phyloP scores from a whole-genome alignment of 352 stramenopile species.

The Pythium brachiatum region DNA sequence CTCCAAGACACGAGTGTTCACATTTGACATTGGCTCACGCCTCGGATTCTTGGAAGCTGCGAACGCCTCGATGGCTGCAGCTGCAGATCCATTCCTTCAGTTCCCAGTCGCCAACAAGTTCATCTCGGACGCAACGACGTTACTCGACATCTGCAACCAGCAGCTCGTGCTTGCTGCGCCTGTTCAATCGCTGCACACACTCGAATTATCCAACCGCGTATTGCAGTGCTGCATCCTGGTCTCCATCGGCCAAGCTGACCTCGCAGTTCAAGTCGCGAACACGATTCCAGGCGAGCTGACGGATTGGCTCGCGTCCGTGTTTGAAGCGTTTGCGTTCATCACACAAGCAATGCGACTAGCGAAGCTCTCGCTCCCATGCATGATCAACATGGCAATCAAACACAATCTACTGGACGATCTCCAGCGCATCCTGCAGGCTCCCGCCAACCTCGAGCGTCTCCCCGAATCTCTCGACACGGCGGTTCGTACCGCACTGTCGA shows the following conservation, averaged over 20 bases:
- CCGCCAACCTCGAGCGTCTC: constrained; percentile 18
- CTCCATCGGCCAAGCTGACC: constrained; percentile 42
- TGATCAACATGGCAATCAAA: constrained; percentile 73
- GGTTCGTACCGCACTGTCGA: constrained; percentile 34
- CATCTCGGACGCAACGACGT: constrained; percentile 35
- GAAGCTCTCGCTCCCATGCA: constrained; percentile 36
- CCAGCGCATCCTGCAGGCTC: constrained; percentile 26
- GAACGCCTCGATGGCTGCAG: neutral
- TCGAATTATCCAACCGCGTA: constrained; percentile 62
- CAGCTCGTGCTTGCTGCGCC: constrained; percentile 52
- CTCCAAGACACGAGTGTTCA: constrained; percentile 55
- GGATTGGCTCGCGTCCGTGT: constrained; percentile 57
- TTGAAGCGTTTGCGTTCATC: constrained; percentile 65
- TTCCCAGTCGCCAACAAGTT: constrained; percentile 46
- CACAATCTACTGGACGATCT: constrained; percentile 46
- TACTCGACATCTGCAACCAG: constrained; percentile 45
- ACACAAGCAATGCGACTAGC: constrained; percentile 37
- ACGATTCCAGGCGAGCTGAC: constrained; percentile 34
- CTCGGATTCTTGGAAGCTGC: constrained; percentile 17
- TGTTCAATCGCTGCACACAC: constrained; percentile 42
- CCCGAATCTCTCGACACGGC: constrained; percentile 35
- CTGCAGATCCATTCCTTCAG: constrained; percentile 11
- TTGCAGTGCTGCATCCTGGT: constrained; percentile 70
- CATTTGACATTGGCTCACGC: constrained; percentile 52
- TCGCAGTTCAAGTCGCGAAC: constrained; percentile 42